Evolutionary conservation across 2,329 filamentous ascomycete species (phyloP), one percentile per base, ranked within the genome.

Genomic region (Drechmeria coniospora): DNA sequence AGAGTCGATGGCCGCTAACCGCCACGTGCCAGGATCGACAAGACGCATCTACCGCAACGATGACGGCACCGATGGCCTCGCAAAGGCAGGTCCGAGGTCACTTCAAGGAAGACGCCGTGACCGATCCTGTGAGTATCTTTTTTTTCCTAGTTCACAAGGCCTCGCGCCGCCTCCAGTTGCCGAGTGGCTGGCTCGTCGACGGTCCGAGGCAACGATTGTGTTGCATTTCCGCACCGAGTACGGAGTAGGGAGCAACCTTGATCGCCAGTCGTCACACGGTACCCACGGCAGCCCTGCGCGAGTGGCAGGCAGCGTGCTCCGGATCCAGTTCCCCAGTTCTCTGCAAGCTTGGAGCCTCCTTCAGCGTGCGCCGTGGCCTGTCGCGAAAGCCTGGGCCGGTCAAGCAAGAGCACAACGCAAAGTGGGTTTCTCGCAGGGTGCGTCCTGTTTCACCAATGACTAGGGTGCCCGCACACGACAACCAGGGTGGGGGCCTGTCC

Each of bases 391-490:
- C 31, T 37, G 36, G 32, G 32, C 36, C 28, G 33, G 29, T 32
- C 35, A 30, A 36, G 37, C 36, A 30, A 27, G 6, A 21, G 18
- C 32, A 21, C 25, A n/a, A n/a, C n/a, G n/a, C n/a, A n/a, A 21
- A 18, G 32, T 38, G 35, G 36, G 31, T 27, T 35, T 33, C n/a
- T n/a, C 22, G 31, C 33, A 32, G 35, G 33, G 31, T 29, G 19
- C 20, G 35, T 36, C 33, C 35, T 39, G 37, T 39, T 39, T 39
- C 35, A 39, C 37, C 31, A 36, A 23, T 23, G 32, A 32, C 37
- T 28, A 34, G 30, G 35, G 30, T 37, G 33, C 28, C 26, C 27
- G 31, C 30, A 30, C 29, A 17, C 27, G 32, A 27, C 31, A 27
- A 13, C 27, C 27, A 35, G 36, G 34, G 41, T 40, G 42, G 41